Base-by-base conservation (phyloP, 148 eudicot species). In the Chenopodium berlandieri region DNA sequence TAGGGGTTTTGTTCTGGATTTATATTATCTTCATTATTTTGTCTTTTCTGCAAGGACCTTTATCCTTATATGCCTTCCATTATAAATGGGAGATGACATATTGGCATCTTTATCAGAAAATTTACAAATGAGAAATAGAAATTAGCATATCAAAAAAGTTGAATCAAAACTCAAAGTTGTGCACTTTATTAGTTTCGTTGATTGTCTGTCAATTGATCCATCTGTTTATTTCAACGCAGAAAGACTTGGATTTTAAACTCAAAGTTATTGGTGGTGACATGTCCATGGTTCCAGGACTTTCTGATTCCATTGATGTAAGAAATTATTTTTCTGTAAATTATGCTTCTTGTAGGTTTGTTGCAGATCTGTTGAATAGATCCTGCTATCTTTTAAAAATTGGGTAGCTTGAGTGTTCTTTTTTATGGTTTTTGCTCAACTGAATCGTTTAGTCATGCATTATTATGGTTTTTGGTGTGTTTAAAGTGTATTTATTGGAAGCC, bases 191-290 rank as follows among this genome's bases (percentile, higher is more conserved):
- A 5, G 54, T 34, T 32, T 66, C 63, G 11, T 73, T 54, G 4
- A 52, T 19, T 47, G 25, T 67, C 62, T 23, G 62, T 75, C 66
- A 65, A 66, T 20, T 72, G 4, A 78, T 31, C 27, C n/a, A 66
- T 40, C 5, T 32, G 50, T 67, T 78, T 8, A 60, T 34, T 75
- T 60, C 74, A 27, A 78, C 48, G 50, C 93, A 94, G 98, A 93
- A 83, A 89, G 83, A 91, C 75, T 84, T 94, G 81, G 92, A 94
- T 84, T 94, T 94, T 79, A 91, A 81, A 2, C 90, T 94, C 37
- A 94, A 94, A 88, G 93, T 94, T 75, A 67, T 94, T 78, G 98
- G 98, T 48, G 91, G 98, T 30, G 98, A 94, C 30, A 67, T 94
- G 81, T 88, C 94, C 77, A 30, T 95, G 47, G 83, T 94, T 86